Evolutionary conservation across 371 early-diverging fungal species (phyloP), one percentile per base, ranked within the genome.

Genomic region (Mortierella sp.): DNA sequence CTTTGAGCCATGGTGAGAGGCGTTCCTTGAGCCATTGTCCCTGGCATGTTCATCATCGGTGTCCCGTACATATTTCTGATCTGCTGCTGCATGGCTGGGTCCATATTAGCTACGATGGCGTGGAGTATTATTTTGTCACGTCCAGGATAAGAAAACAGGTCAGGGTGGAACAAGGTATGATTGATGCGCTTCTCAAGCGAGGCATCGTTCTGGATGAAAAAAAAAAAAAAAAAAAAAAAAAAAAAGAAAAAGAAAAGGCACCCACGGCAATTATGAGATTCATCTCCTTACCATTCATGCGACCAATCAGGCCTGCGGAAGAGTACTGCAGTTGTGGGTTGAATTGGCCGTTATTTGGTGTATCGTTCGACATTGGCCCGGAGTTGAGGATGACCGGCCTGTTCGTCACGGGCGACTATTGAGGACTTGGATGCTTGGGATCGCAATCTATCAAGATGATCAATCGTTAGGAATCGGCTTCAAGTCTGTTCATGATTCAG

Each of bases 1-100:
- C 73, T 57, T 43, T 72, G 79, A 7, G 81, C 71, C 26, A 71
- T 68, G 19, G 82, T 59, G 45, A 80, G 61, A 44, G 80, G 71
- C 11, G 64, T 69, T 26, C 74, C 68, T 51, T 66, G 75, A 53
- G 56, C 73, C 48, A 67, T 57, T 53, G 62, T 57, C 48, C 73
- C 69, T 60, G 70, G 70, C 37, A 66, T 79, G 12, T 68, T 51
- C 69, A 79, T 68, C 12, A 72, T 69, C 45, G 79, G 79, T 47
- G 72, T 72, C 48, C 79, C 72, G 53, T 76, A 76, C 64, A 76
- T 71, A 55, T 72, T 79, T 73, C 79, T 72, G 68, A 69, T 69
- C 60, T 60, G 60, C 28, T 46, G 44, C 70, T 68, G 79, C 69
- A 72, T 72, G 37, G 70, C 79, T 19, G 64, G 60, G 57, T 70